Conservation (phyloP, 1,284 basidiomycete genomes). For the Pascua sp. region DNA sequence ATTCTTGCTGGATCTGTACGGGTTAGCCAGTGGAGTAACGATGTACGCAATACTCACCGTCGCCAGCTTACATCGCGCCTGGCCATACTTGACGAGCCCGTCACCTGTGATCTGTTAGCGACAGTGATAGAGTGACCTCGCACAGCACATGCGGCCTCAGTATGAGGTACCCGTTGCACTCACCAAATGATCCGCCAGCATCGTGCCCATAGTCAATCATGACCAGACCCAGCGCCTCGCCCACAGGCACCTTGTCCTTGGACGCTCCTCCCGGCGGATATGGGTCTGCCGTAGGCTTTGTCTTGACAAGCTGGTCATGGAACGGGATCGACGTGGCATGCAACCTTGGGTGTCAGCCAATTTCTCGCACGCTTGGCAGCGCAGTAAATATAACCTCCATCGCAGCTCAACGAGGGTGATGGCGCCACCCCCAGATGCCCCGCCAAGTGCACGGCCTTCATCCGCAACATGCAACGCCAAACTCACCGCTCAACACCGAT, state of each 20-base stretch:
- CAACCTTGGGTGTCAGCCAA: constrained; percentile 29
- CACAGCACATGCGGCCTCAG: neutral
- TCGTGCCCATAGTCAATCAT: constrained; percentile 83
- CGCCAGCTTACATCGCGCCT: constrained; percentile 75
- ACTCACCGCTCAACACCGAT: constrained; percentile 63
- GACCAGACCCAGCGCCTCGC: constrained; percentile 74
- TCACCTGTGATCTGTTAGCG: constrained; percentile 35
- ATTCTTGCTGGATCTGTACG: constrained; percentile 5
- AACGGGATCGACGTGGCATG: constrained; percentile 46
- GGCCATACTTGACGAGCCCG: constrained; percentile 68
- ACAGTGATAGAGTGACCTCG: neutral
- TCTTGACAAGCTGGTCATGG: constrained; percentile 40
- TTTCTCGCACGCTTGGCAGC: too few relatives aligned
- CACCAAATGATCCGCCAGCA: constrained; percentile 63
- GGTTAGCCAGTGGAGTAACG: neutral
- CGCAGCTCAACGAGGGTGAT: too few relatives aligned
- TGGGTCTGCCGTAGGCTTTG: constrained; percentile 44
- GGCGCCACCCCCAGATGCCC: too few relatives aligned
- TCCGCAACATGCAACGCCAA: neutral
- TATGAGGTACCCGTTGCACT: constrained; percentile 9
- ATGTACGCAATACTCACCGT: constrained; percentile 49
- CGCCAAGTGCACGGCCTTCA: too few relatives aligned
- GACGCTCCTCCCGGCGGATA: constrained; percentile 34
- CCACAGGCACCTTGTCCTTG: constrained; percentile 55
- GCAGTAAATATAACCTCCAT: too few relatives aligned